These are phyloP conservation scores for Populus hybrid DNA, from an alignment of 441 rosid genomes.

Conservation along the genomic window DNA sequence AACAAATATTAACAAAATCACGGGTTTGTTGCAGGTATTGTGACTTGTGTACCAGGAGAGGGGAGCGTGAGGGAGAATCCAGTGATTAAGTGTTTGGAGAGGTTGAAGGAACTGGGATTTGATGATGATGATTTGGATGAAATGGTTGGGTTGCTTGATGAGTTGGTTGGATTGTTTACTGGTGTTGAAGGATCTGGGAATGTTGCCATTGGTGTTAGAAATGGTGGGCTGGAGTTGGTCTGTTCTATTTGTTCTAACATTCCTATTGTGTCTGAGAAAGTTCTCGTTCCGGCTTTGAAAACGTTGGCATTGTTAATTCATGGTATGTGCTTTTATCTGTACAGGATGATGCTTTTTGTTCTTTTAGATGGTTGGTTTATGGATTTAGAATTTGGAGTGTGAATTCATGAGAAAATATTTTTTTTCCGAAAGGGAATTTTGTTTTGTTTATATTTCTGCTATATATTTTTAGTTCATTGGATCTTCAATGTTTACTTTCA, in stretches of 20 bases:
- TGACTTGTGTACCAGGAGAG: conserved; percentile 75
- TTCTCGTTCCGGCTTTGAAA: conserved; percentile 52
- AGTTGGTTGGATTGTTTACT: conserved; percentile 39
- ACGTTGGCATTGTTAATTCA: conserved; percentile 52
- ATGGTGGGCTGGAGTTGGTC: conserved; percentile 65
- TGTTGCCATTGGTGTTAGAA: conserved; percentile 59
- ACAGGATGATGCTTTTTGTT: background rate
- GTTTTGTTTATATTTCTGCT: conserved; percentile 17
- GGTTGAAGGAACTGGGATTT: conserved; percentile 40
- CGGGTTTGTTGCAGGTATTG: conserved; percentile 45
- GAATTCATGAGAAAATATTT: background rate
- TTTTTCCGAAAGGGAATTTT: background rate
- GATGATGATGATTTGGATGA: conserved; percentile 38
- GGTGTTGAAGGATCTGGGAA: conserved; percentile 45
- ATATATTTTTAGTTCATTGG: no score
- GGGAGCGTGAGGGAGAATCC: conserved; percentile 57
- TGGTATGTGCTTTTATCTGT: conserved; percentile 35
- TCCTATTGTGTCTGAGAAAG: conserved; percentile 20
- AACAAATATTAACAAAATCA: background rate
- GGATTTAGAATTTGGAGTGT: background rate
- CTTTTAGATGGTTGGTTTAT: background rate
- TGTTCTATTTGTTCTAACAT: conserved; percentile 62
- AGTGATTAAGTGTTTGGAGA: conserved; percentile 55
- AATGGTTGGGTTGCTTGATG: conserved; percentile 41
- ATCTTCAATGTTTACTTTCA: no score